These are phyloP conservation scores for Neoboletus magnificus DNA, from an alignment of 768 basidiomycete species.

Conservation along the genomic window DNA sequence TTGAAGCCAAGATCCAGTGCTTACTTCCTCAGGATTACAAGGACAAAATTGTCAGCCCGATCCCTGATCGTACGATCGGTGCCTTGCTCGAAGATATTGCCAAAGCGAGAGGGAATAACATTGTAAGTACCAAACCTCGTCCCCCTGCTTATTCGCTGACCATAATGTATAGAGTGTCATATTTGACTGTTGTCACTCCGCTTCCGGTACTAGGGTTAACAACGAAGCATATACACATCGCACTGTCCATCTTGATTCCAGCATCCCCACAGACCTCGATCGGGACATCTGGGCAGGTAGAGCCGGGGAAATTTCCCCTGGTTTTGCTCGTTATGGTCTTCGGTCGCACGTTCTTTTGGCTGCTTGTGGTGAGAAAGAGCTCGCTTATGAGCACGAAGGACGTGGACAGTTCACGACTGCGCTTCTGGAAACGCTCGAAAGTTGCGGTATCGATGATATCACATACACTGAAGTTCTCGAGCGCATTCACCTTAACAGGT, in stretches of 20 bases:
- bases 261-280: constrained; percentile 24
- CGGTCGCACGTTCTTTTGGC: constrained; percentile 42
- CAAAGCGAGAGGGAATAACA: constrained; percentile 40
- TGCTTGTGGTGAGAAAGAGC: constrained; percentile 38
- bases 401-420: constrained; percentile 27
- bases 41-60: not conserved
- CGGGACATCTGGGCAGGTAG: constrained; percentile 18
- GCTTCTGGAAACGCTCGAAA: constrained; percentile 16
- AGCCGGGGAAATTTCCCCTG: constrained; percentile 8
- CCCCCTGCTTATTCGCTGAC: not conserved
- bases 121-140: constrained; percentile 28
- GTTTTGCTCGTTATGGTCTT: constrained; percentile 27
- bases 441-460: constrained; percentile 7
- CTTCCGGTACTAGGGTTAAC: constrained; percentile 31
- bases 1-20: constrained; percentile 25
- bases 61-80: constrained; percentile 42
- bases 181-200: constrained; percentile 46
- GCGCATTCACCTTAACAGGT: constrained; percentile 15
- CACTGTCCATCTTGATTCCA: not conserved
- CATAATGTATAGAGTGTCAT: constrained; percentile 37
- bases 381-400: constrained; percentile 26
- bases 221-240: constrained; percentile 9
- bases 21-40: constrained; percentile 35
- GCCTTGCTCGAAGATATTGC: constrained; percentile 37
- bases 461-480: constrained; percentile 25